Evolutionary conservation across 371 early-diverging fungal genomes (phyloP).

Genomic region (Rhizopus stolonifer): DNA sequence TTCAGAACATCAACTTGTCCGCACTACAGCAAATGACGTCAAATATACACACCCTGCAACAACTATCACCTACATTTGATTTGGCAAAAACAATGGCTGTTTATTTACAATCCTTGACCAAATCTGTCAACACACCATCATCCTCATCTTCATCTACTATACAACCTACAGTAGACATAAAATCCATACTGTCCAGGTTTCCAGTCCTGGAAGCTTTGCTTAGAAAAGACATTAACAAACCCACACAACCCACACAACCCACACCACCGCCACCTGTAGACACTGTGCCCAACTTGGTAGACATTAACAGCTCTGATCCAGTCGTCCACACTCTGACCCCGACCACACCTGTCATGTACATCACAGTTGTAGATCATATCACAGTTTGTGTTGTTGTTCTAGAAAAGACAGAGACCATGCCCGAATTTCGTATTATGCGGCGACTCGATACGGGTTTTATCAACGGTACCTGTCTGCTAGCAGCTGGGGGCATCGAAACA

Average conservation of each 20-base stretch:
- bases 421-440: conserved; percentile 72
- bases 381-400: conserved; percentile 73
- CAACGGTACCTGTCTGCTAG: conserved; percentile 80
- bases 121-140: conserved; percentile 13
- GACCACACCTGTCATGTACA: conserved; percentile 58
- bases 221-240: no score
- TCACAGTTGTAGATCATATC: conserved; percentile 73
- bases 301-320: conserved; percentile 13
- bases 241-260: no score
- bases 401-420: conserved; percentile 41
- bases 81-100: conserved; percentile 37
- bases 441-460: conserved; percentile 80
- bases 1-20: conserved; percentile 40
- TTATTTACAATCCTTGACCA: conserved; percentile 40
- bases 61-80: conserved; percentile 39
- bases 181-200: conserved; percentile 35
- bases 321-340: conserved; percentile 22
- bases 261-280: conserved; percentile 3
- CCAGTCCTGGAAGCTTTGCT: no score
- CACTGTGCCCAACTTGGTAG: no score
- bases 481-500: conserved; percentile 85
- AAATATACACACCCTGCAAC: conserved; percentile 35
- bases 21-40: conserved; percentile 47
- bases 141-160: conserved; percentile 13
- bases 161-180: conserved; percentile 39